Conservation (phyloP, 345 rosid genomes). For the Xanthoceras sorbifolium region DNA sequence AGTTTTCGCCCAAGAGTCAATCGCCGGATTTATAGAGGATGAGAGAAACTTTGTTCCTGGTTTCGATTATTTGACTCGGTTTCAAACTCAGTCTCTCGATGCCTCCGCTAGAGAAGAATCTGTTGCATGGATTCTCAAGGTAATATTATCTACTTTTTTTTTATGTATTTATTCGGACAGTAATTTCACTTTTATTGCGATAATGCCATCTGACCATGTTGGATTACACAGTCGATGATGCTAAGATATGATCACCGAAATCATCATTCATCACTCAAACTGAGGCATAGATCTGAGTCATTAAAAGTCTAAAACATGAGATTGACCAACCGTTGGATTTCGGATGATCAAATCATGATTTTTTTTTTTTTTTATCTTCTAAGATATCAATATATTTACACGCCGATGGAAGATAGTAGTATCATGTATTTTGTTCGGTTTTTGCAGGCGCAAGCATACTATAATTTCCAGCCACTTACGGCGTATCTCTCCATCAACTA, state of each 20-base stretch:
- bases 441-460: slow-evolving; percentile 69
- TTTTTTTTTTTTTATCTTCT: not conserved
- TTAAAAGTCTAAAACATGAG: not conserved
- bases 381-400: not conserved
- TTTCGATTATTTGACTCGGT: slow-evolving; percentile 71
- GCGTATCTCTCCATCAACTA: slow-evolving; percentile 97
- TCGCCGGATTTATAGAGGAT: slow-evolving; percentile 66
- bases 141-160: not conserved
- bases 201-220: slow-evolving; percentile 23
- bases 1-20: slow-evolving; percentile 52
- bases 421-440: slow-evolving; percentile 7
- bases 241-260: not conserved
- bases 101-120: slow-evolving; percentile 85
- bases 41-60: slow-evolving; percentile 91
- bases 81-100: slow-evolving; percentile 69
- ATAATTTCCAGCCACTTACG: slow-evolving; percentile 83
- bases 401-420: not conserved
- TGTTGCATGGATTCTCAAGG: slow-evolving; percentile 99
- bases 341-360: not conserved
- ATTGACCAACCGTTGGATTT: slow-evolving; percentile 5
- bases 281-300: slow-evolving; percentile 16
- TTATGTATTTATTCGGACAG: not conserved
- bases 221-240: not conserved
- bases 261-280: not conserved
- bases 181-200: slow-evolving; percentile 18